Evolutionary conservation across 2,329 filamentous ascomycete genomes (phyloP).

Genomic region (Didymella exigua): DNA sequence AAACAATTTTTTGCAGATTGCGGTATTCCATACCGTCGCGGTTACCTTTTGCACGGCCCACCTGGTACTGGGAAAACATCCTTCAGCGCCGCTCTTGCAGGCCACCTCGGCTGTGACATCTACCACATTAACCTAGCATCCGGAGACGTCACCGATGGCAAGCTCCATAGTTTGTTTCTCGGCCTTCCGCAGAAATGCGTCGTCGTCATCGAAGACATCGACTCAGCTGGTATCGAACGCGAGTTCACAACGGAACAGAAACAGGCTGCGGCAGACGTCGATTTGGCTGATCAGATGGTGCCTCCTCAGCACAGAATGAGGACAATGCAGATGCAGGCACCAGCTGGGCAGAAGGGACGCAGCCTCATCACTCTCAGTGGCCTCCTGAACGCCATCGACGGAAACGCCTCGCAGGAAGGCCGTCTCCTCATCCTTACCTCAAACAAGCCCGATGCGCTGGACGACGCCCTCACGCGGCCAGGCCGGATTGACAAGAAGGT

Average conservation of each 20-base stretch:
- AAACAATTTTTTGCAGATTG: conserved; percentile 43
- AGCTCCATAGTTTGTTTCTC: conserved; percentile 39
- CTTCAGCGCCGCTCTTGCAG: conserved; percentile 47
- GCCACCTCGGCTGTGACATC: conserved; percentile 47
- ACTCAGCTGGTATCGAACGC: conserved; percentile 43
- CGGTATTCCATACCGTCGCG: conserved; percentile 43
- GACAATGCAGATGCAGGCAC: neutral
- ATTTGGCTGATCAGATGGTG: conserved; percentile 2
- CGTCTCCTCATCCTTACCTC: conserved; percentile 82
- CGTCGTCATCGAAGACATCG: conserved; percentile 51
- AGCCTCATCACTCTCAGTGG: conserved; percentile 63
- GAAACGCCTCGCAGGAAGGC: conserved; percentile 78
- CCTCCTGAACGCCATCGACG: conserved; percentile 81
- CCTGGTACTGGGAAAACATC: conserved; percentile 51
- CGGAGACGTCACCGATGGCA: conserved; percentile 35
- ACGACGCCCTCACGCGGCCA: conserved; percentile 74
- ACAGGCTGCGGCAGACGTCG: neutral
- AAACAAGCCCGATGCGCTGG: conserved; percentile 74
- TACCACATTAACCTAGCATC: conserved; percentile 47
- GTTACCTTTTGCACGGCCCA: conserved; percentile 50
- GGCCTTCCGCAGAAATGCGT: conserved; percentile 47
- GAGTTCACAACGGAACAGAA: conserved; percentile 13
- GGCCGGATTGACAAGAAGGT: conserved; percentile 82
- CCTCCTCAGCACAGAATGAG: conserved; percentile 14
- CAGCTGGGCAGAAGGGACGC: neutral